Base-by-base conservation (phyloP, 495 filamentous ascomycete genomes). In the Talaromyces trachyspermus region DNA sequence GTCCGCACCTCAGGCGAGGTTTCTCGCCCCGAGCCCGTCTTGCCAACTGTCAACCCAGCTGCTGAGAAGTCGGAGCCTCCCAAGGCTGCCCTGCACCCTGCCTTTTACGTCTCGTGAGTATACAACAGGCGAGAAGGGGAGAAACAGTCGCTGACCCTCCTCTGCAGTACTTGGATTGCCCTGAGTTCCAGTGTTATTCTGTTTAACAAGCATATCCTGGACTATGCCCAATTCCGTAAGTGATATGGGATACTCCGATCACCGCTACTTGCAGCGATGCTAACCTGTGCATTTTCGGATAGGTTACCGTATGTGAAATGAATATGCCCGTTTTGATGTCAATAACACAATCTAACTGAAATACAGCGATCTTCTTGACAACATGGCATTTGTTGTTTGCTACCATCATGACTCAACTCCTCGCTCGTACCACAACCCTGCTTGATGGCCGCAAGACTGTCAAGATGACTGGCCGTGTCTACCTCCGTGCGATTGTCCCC, bases 141-240 rank as follows among this genome's bases (percentile, higher is more conserved):
- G 5, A 17, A n/a, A 29, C 29, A 19, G n/a, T 15, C 40, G 42
- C 64, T 70, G 53, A 65, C 54, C 39, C 19, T 9, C 32, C 14
- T 50, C 43, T 18, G 43, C 63, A 97, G 91, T 53, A 67, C 79
- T 60, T 98, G 92, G 92, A 97, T 98, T 54, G 64, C 79, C 46
- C 69, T 95, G 57, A 95, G 89, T 62, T 95, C 91, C 25, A 85
- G 80, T 52, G 88, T 95, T 52, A 98, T 98, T 57, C 71, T 97
- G 35, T 98, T 95, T 84, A 97, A 98, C 83, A 98, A 98, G 79
- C 91, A 86, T 79, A 89, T 98, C 54, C 78, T 97, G 45, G 81
- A 86, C 57, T 86, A 79, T 22, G 76, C 80, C 54, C 71, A 84
- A 43, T 98, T 96, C 75, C 72, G 88, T 92, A 77, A 82, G 87